Base-by-base conservation (phyloP, 768 basidiomycete genomes). In the Boletus reticulatus region DNA sequence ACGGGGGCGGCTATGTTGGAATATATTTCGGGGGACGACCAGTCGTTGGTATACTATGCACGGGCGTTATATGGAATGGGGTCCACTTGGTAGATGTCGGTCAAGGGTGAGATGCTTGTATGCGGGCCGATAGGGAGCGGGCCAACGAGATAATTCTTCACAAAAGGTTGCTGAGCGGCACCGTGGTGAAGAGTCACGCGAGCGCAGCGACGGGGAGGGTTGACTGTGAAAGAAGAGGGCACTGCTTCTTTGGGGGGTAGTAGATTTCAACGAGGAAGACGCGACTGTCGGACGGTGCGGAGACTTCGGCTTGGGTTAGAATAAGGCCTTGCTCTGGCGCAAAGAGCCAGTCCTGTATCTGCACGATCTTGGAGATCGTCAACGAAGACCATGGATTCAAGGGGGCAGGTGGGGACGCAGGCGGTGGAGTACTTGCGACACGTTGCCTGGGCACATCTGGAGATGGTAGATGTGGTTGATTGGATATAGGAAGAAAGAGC, bases 131-230 rank as follows among this genome's bases (percentile, higher is more conserved):
- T 62, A 6, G 84, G 83, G 11, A 86, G 71, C 1, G 84, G 84
- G 0, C 84, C 84, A 17, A 86, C 76, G 9, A 84, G 68, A 60
- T 84, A 83, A 60, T 84, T 81, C 52, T 68, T 73, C 36, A 84
- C 76, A n/a, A 69, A 62, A 11, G 81, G 81, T 12, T 67, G 70
- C 6, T 58, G 56, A 13, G 61, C 64, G 12, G 73, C 73, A 24
- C 81, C 82, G 62, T 82, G 77, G 57, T 81, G 77, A 46, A 85
- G 70, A 27, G 76, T 76, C n/a, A 80, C 80, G 48, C 77, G 72
- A 6, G 83, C 81, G 57, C 73, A 78, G 36, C 72, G 67, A 34
- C 68, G 59, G 0, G 80, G 81, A 2, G 67, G 62, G 9, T 50
- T 29, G 3, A 48, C 62, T 0, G 58, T 48, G 9, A 48, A 52